phyloP scores from a whole-genome alignment of 306 rosid species.

The Cucurbita maxima region DNA sequence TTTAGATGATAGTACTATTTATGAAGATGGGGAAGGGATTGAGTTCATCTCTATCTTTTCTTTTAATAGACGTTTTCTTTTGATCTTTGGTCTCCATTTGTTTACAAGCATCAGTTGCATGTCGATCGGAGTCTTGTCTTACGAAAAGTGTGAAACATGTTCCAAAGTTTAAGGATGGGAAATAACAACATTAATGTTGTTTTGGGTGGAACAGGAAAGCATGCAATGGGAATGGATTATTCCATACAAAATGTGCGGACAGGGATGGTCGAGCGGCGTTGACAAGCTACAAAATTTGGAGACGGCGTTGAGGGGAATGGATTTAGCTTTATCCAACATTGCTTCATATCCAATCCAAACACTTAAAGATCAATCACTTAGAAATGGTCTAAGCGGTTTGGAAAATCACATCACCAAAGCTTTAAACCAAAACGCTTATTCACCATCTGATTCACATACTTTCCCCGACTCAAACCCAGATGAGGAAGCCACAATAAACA shows the following conservation, averaged over 20 bases:
- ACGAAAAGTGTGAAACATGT: too few relatives aligned
- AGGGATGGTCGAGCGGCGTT: slow-evolving; percentile 4
- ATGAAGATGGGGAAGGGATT: too few relatives aligned
- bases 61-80: too few relatives aligned
- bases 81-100: too few relatives aligned
- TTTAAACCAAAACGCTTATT: slow-evolving; percentile 7
- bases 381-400: slow-evolving; percentile 19
- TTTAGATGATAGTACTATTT: too few relatives aligned
- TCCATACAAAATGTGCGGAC: slow-evolving; percentile 11
- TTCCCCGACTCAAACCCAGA: slow-evolving; percentile 33
- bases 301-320: slow-evolving; percentile 38
- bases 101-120: too few relatives aligned
- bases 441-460: slow-evolving; percentile 19
- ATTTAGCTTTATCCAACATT: slow-evolving; percentile 30
- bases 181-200: not conserved
- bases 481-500: slow-evolving; percentile 1
- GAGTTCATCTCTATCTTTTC: too few relatives aligned
- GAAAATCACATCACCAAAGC: slow-evolving; percentile 22
- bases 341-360: slow-evolving; percentile 29
- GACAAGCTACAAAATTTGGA: slow-evolving; percentile 26
- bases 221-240: slow-evolving; percentile 44
- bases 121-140: too few relatives aligned
- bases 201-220: slow-evolving; percentile 25
- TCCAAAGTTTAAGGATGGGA: too few relatives aligned
- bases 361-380: slow-evolving; percentile 14